Evolutionary conservation across 345 rosid species (phyloP).

Genomic region (Physaria fendleri): DNA sequence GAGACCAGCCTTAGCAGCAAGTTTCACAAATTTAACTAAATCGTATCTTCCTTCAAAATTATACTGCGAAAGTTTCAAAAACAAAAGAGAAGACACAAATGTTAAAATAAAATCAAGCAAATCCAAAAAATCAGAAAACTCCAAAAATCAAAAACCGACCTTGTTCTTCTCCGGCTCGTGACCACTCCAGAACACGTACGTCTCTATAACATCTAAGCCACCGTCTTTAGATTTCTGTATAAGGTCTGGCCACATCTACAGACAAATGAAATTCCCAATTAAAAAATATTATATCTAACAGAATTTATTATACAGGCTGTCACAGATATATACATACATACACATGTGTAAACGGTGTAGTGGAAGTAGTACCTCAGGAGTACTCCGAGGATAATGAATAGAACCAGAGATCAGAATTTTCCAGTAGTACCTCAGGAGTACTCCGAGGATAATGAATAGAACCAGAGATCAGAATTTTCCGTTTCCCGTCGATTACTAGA

Average conservation of each 20-base stretch:
- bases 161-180: conserved; percentile 82
- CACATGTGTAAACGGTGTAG: neutral
- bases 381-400: conserved; percentile 95
- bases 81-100: neutral
- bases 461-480: conserved; percentile 73
- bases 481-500: conserved; percentile 64
- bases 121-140: neutral
- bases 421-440: conserved; percentile 67
- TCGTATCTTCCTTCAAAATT: conserved; percentile 89
- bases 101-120: neutral
- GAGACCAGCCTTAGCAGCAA: conserved; percentile 80
- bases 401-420: conserved; percentile 79
- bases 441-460: conserved; percentile 98
- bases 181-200: conserved; percentile 82
- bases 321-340: neutral
- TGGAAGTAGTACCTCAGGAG: conserved; percentile 64
- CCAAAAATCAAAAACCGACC: conserved; percentile 34
- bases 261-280: neutral
- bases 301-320: neutral
- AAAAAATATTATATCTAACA: neutral
- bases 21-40: conserved; percentile 72
- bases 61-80: conserved; percentile 37
- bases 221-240: conserved; percentile 96
- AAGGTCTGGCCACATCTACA: conserved; percentile 95
- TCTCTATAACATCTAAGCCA: conserved; percentile 85